Evolutionary conservation across 2,329 filamentous ascomycete genomes (phyloP).

Genomic region (Fusarium robinianum): DNA sequence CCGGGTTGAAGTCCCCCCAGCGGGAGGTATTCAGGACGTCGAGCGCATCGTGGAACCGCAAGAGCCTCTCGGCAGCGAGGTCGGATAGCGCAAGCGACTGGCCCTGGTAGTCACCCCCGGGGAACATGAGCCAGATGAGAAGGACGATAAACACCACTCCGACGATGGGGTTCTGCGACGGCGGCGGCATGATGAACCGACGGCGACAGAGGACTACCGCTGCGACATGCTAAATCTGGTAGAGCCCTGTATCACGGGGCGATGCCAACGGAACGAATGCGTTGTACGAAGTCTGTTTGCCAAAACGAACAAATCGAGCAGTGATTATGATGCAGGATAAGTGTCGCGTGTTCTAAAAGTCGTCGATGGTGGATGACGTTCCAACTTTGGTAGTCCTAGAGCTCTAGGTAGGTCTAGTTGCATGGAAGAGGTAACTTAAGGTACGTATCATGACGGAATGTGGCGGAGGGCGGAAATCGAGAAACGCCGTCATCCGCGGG

Average conservation of each 20-base stretch:
- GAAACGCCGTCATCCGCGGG: constrained; percentile 30
- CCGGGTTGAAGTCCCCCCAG: constrained; percentile 65
- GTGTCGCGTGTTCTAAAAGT: constrained; percentile 4
- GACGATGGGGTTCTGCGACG: constrained; percentile 47
- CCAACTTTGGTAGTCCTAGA: constrained; percentile 11
- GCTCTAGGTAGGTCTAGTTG: background rate
- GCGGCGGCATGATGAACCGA: constrained; percentile 52
- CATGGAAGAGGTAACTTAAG: constrained; percentile 3
- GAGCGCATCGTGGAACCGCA: constrained; percentile 57
- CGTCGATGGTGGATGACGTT: too few relatives aligned
- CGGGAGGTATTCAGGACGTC: constrained; percentile 57
- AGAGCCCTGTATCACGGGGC: constrained; percentile 10
- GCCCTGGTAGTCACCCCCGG: constrained; percentile 42
- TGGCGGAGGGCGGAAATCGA: constrained; percentile 25
- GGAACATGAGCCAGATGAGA: constrained; percentile 48
- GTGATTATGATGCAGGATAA: too few relatives aligned
- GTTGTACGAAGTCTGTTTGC: background rate
- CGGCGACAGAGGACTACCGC: constrained; percentile 27
- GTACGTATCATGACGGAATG: constrained; percentile 29
- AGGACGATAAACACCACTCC: constrained; percentile 39
- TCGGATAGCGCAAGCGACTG: constrained; percentile 43
- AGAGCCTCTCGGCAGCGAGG: constrained; percentile 50
- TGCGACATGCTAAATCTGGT: constrained; percentile 30
- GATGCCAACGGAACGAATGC: constrained; percentile 1
- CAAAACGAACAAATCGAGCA: background rate